Evolutionary conservation across 345 rosid genomes (phyloP).

Genomic region (Pugionium dolabratum): DNA sequence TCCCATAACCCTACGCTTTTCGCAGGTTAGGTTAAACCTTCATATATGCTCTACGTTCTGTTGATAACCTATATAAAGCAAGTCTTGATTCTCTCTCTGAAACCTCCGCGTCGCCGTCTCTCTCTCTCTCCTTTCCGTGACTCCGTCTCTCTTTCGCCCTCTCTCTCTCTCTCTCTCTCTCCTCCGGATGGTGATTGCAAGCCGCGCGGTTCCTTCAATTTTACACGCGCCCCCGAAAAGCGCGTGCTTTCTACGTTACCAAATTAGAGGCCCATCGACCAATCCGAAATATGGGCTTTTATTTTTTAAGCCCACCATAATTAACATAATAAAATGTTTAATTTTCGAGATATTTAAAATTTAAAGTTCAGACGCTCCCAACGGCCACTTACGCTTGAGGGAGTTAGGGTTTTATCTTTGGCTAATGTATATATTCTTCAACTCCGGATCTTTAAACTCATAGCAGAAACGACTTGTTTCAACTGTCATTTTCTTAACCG

Average conservation of each 20-base stretch:
- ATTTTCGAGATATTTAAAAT: constrained; percentile 44
- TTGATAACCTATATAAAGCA: constrained; percentile 6
- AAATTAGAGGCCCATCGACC: constrained; percentile 26
- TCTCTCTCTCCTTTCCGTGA: constrained; percentile 34
- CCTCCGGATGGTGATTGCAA: constrained; percentile 43
- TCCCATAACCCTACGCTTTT: constrained; percentile 48
- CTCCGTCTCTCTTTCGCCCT: constrained; percentile 40
- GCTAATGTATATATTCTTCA: constrained; percentile 28
- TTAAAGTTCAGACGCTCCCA: constrained; percentile 45
- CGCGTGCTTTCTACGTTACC: constrained; percentile 41
- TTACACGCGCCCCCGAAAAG: constrained; percentile 40
- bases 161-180: constrained; percentile 30
- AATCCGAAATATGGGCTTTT: not conserved
- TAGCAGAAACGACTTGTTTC: constrained; percentile 36
- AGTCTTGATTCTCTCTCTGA: constrained; percentile 18
- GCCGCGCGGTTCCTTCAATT: constrained; percentile 20
- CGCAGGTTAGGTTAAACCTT: constrained; percentile 26
- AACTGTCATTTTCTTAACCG: constrained; percentile 30
- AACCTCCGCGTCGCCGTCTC: constrained; percentile 24
- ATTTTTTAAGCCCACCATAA: constrained; percentile 18
- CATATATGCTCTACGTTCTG: constrained; percentile 7
- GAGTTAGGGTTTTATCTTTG: constrained; percentile 41
- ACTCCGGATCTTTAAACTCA: constrained; percentile 16
- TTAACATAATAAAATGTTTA: too few relatives aligned
- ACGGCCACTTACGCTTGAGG: constrained; percentile 48